phyloP scores from a whole-genome alignment of 2,329 filamentous ascomycete species.

The Hymenotorrendiella dingleyae region DNA sequence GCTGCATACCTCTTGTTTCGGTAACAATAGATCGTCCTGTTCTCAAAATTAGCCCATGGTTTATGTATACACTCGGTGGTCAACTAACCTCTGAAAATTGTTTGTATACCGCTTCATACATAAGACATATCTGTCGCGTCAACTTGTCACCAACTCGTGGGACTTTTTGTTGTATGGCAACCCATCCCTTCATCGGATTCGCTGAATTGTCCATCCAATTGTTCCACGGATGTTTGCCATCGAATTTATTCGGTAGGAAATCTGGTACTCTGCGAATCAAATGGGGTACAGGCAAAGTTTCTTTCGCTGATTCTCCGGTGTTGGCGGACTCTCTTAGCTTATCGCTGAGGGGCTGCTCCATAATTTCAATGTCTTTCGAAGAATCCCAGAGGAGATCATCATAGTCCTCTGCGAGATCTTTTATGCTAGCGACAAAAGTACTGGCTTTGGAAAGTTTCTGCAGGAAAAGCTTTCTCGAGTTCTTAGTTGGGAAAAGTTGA shows the following conservation, averaged over 20 bases:
- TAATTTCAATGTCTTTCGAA: background rate
- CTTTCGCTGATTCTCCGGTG: background rate
- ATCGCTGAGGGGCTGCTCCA: background rate
- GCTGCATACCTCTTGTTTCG: background rate
- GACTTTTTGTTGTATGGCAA: constrained; percentile 11
- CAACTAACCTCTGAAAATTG: background rate
- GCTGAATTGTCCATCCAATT: constrained; percentile 11
- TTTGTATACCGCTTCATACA: background rate
- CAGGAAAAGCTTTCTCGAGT: background rate
- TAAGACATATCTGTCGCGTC: background rate
- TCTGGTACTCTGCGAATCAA: background rate
- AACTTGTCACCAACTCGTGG: constrained; percentile 7
- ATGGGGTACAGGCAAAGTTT: background rate
- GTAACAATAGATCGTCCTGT: too few species aligned
- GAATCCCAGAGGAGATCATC: background rate
- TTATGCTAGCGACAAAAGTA: background rate
- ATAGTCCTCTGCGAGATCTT: background rate
- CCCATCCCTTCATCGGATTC: background rate
- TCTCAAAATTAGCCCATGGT: too few species aligned
- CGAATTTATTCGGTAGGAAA: background rate
- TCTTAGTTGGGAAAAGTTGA: constrained; percentile 6
- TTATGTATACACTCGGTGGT: too few species aligned
- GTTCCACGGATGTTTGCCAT: constrained; percentile 6
- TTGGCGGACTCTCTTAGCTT: background rate
- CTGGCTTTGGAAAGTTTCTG: background rate